A percentile compares a stretch with the other conserved stretches of the same genome.
Conservation (phyloP, 805 yeast genomes). For the Starmera pachycereana region DNA sequence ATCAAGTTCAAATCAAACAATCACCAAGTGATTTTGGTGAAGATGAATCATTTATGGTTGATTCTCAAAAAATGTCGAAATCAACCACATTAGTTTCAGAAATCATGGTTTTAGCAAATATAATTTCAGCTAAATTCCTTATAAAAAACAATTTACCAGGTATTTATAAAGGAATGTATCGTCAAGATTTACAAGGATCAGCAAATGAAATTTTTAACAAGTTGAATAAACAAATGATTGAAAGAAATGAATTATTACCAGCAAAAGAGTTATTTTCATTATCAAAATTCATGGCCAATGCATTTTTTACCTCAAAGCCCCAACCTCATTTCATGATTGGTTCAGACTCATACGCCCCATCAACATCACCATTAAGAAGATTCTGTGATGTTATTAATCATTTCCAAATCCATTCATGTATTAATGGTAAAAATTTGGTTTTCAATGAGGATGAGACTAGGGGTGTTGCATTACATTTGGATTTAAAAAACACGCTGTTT, state of each 20-base stretch:
- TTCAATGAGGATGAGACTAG: constrained; percentile 26
- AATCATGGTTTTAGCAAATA: constrained; percentile 72
- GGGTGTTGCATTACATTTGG: constrained; percentile 31
- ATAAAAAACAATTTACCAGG: constrained; percentile 36
- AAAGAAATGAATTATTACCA: constrained; percentile 14
- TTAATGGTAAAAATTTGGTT: constrained; percentile 19
- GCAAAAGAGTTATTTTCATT: constrained; percentile 33
- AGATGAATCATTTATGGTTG: constrained; percentile 8
- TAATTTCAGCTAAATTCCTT: constrained; percentile 43
- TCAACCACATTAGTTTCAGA: constrained; percentile 70
- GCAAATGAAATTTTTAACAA: constrained; percentile 16
- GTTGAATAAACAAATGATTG: constrained; percentile 14
- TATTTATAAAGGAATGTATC: constrained; percentile 28
- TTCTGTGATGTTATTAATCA: constrained; percentile 75
- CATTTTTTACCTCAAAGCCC: constrained; percentile 38
- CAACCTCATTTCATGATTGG: constrained; percentile 54
- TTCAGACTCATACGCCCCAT: constrained; percentile 50
- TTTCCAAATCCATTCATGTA: constrained; percentile 50
- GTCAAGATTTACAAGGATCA: constrained; percentile 12
- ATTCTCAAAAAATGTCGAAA: constrained; percentile 22
- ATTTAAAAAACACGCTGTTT: constrained; percentile 31
- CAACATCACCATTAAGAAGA: constrained; percentile 85
- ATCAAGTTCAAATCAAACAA: not conserved
- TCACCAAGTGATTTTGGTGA: constrained; percentile 2
- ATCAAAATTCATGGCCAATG: constrained; percentile 38